A percentile compares a stretch with the other conserved stretches of the same genome.
phyloP scores from a whole-genome alignment of 495 filamentous ascomycete species.

The Neurospora tetraspora region DNA sequence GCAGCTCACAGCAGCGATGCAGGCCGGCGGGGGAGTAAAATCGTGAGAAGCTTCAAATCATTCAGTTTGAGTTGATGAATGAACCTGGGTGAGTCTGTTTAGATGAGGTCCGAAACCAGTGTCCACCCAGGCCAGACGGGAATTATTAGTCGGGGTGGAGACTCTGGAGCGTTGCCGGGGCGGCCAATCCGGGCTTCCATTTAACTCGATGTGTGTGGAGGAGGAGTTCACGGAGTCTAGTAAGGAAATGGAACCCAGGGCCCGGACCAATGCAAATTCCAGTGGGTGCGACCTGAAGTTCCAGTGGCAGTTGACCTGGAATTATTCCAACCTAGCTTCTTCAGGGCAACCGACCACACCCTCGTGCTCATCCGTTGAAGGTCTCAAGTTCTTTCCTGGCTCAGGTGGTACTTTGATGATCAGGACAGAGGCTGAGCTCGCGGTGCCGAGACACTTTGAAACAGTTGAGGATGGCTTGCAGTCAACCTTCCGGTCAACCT shows the following conservation, averaged over 20 bases:
- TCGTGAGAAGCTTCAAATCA: not conserved
- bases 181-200: not conserved
- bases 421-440: not conserved
- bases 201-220: not conserved
- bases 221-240: not conserved
- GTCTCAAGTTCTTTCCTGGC: not conserved
- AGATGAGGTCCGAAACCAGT: not conserved
- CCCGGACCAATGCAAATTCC: not conserved
- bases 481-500: not conserved
- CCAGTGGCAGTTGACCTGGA: not conserved
- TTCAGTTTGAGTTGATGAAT: not conserved
- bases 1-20: not conserved
- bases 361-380: not conserved
- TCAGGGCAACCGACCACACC: not conserved
- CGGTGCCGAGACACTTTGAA: not conserved
- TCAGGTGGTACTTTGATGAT: not conserved
- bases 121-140: not conserved
- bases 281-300: not conserved
- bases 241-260: not conserved
- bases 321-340: not conserved
- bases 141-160: not conserved
- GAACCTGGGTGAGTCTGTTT: not conserved
- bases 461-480: not conserved
- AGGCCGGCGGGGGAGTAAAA: not conserved
- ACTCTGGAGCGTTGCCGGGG: not conserved